Conservation (phyloP, 2,329 filamentous ascomycete species). For the Fragosphaeria purpurea region DNA sequence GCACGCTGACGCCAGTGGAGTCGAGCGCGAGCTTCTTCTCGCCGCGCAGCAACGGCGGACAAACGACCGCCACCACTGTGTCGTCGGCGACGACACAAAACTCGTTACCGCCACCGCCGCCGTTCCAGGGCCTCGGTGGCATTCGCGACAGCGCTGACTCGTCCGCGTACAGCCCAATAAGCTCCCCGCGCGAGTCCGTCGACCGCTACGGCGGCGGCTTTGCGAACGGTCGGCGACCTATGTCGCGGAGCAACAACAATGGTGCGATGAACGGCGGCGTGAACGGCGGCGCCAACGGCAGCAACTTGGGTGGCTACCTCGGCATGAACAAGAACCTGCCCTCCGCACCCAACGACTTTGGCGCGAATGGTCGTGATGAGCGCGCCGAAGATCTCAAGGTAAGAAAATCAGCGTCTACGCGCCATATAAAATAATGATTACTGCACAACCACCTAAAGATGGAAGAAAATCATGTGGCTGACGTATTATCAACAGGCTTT, state of each 20-base stretch:
- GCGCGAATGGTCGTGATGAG: constrained; percentile 24
- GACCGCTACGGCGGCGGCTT: constrained; percentile 26
- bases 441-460: too few relatives aligned
- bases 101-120: constrained; percentile 38
- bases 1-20: constrained; percentile 53
- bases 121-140: constrained; percentile 49
- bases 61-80: constrained; percentile 23
- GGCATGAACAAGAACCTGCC: constrained; percentile 26
- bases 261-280: constrained; percentile 1
- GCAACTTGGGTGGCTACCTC: constrained; percentile 27
- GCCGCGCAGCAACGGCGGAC: constrained; percentile 33
- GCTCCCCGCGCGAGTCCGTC: constrained; percentile 53
- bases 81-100: constrained; percentile 23
- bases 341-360: constrained; percentile 25
- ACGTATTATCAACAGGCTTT: constrained; percentile 44
- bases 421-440: too few relatives aligned
- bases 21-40: constrained; percentile 57
- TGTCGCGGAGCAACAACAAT: constrained; percentile 8
- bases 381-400: constrained; percentile 42
- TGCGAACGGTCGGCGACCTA: constrained; percentile 16
- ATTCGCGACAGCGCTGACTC: constrained; percentile 54
- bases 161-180: constrained; percentile 65
- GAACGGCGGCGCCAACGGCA: constrained; percentile 17
- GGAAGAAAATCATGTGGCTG: background rate
- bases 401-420: background rate